phyloP scores from a whole-genome alignment of 805 yeast species.

The Candida piceae region DNA sequence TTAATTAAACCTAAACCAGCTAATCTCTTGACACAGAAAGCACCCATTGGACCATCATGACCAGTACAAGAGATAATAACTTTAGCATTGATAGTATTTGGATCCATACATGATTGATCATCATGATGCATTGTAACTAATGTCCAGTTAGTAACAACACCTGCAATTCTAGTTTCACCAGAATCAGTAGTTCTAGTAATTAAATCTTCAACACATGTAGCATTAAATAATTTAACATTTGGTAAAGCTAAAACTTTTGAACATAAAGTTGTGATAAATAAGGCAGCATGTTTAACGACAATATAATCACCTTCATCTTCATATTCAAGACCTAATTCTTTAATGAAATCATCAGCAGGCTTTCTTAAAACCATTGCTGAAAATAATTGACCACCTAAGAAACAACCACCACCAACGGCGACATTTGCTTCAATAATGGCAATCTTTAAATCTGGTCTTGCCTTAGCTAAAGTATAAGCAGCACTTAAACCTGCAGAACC shows the following conservation, averaged over 20 bases:
- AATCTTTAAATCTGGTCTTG: conserved; percentile 70
- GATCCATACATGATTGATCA: conserved; percentile 78
- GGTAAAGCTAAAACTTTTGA: conserved; percentile 68
- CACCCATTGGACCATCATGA: conserved; percentile 82
- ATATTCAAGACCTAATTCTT: conserved; percentile 57
- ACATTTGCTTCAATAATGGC: conserved; percentile 71
- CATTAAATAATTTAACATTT: conserved; percentile 71
- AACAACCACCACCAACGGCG: conserved; percentile 78
- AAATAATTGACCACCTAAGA: conserved; percentile 73
- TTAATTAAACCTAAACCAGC: conserved; percentile 42
- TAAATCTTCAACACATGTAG: conserved; percentile 76
- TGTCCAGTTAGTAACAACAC: conserved; percentile 83
- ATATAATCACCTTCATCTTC: conserved; percentile 80
- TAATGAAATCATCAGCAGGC: conserved; percentile 67
- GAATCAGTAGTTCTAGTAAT: conserved; percentile 62
- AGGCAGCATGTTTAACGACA: conserved; percentile 76
- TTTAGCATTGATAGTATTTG: conserved; percentile 64
- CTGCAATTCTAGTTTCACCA: conserved; percentile 63
- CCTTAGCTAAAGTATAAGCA: conserved; percentile 66
- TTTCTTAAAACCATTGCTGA: conserved; percentile 77
- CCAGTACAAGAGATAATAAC: conserved; percentile 72
- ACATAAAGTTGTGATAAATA: conserved; percentile 65
- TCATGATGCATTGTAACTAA: conserved; percentile 71
- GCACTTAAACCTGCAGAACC: conserved; percentile 75
- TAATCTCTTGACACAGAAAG: conserved; percentile 69